Evolutionary conservation across 345 rosid species (phyloP), one percentile per base, ranked within the genome.

Genomic region (Erucastrum elatum): DNA sequence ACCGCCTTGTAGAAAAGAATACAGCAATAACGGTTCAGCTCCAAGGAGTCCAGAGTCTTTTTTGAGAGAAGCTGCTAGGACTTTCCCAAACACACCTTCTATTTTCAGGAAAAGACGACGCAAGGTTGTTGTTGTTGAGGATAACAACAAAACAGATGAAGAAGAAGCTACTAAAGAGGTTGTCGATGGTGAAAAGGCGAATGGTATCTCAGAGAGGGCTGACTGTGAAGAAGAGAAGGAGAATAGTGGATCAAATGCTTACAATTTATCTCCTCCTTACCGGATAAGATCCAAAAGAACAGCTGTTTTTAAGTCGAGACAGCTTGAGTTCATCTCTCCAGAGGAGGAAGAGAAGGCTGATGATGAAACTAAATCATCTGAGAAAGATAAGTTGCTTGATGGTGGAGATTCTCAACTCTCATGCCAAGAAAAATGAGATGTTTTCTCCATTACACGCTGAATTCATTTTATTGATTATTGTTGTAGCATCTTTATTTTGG

Each of bases 181-280:
- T 60, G 77, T 82, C 0, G 35, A 33, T 66, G 81, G 70, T 70
- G 82, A 77, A 68, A 84, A 73, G 73, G 84, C 77, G 72, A 82
- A 66, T 77, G 65, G 68, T 44, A 53, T 77, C 70, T 82, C 79
- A 34, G 80, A 86, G 84, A 66, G 86, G 80, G 86, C 88, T 65
- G 82, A 44, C 71, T 37, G 46, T 70, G 83, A 60, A 58, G 83
- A 59, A 56, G 86, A 83, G 75, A 70, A 67, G 66, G 66, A 77
- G 64, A 71, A 76, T 41, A 56, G 49, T 73, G 85, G 76, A 72
- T 79, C 81, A 39, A 83, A 68, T 78, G 86, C 87, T 67, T 93
- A 86, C 73, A 89, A 93, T 72, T 84, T 89, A 33, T 95, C 99
- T 67, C 99, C 99, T 68, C 98, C 98, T 0, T 95, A 91, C 80